A percentile compares a stretch with the other conserved stretches of the same genome.
Evolutionary conservation across 176 grass and related monocot species (phyloP).

Genomic region (Avena atlantica): DNA sequence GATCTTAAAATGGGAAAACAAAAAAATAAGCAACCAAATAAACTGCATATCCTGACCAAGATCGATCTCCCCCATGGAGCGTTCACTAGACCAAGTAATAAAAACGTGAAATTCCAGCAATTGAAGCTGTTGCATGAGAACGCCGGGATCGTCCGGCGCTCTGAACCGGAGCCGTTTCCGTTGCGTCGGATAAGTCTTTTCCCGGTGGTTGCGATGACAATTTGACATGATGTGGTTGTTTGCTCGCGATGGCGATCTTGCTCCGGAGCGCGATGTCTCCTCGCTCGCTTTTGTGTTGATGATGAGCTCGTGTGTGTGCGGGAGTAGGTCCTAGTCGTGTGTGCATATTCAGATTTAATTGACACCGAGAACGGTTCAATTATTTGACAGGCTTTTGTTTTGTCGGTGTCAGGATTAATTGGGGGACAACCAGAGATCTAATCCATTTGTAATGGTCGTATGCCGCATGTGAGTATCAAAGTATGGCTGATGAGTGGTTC

Average conservation of each 20-base stretch:
- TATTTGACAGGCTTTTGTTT: conserved; percentile 24
- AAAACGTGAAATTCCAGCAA: too few species aligned
- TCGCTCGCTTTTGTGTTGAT: not conserved
- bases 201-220: conserved; percentile 26
- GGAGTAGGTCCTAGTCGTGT: conserved; percentile 6
- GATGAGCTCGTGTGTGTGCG: conserved; percentile 15
- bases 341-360: not conserved
- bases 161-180: not conserved
- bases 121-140: conserved; percentile 15
- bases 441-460: not conserved
- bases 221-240: conserved; percentile 5
- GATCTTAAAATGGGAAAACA: too few species aligned
- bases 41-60: too few species aligned
- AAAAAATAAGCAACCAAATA: too few species aligned
- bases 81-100: too few species aligned
- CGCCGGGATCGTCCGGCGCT: not conserved
- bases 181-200: conserved; percentile 5
- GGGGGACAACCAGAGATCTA: not conserved
- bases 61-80: too few species aligned
- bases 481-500: not conserved
- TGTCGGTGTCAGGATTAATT: conserved; percentile 31
- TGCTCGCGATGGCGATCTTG: conserved; percentile 23
- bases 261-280: not conserved
- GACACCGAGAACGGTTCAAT: conserved; percentile 2
- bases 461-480: not conserved